phyloP scores from a whole-genome alignment of 2,329 filamentous ascomycete species.

The Colletotrichum coccodes region DNA sequence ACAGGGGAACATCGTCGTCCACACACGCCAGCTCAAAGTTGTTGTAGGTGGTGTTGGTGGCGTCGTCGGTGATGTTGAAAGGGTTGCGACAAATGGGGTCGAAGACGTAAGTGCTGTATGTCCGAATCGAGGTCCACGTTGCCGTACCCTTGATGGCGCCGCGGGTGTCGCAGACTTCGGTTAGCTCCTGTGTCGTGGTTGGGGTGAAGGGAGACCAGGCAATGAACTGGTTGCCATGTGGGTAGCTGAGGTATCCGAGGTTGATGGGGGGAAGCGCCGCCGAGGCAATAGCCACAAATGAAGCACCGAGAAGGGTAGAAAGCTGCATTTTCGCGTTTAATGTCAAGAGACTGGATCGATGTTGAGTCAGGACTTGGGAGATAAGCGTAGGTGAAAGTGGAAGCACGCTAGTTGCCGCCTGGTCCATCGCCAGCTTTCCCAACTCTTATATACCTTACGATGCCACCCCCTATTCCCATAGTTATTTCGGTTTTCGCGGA shows the following conservation, averaged over 20 bases:
- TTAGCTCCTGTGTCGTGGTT: constrained; percentile 8
- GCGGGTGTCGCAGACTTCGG: not conserved
- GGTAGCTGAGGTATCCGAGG: constrained; percentile 4
- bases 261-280: constrained; percentile 20
- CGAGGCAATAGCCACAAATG: not conserved
- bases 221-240: constrained; percentile 2
- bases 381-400: too few relatives aligned
- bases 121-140: constrained; percentile 10
- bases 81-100: constrained; percentile 26
- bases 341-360: not conserved
- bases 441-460: not conserved
- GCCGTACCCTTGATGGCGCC: constrained; percentile 9
- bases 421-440: not conserved
- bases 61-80: constrained; percentile 18
- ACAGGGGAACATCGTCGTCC: constrained; percentile 2
- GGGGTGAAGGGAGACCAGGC: constrained; percentile 28
- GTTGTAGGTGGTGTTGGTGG: constrained; percentile 7
- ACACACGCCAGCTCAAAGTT: constrained; percentile 25
- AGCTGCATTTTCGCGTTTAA: constrained; percentile 8
- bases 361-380: not conserved
- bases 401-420: too few relatives aligned
- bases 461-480: too few relatives aligned
- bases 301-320: not conserved
- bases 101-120: constrained; percentile 8
- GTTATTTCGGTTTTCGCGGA: too few relatives aligned